Evolutionary conservation across 2,329 filamentous ascomycete genomes (phyloP).

Genomic region (Byssothecium circinans): DNA sequence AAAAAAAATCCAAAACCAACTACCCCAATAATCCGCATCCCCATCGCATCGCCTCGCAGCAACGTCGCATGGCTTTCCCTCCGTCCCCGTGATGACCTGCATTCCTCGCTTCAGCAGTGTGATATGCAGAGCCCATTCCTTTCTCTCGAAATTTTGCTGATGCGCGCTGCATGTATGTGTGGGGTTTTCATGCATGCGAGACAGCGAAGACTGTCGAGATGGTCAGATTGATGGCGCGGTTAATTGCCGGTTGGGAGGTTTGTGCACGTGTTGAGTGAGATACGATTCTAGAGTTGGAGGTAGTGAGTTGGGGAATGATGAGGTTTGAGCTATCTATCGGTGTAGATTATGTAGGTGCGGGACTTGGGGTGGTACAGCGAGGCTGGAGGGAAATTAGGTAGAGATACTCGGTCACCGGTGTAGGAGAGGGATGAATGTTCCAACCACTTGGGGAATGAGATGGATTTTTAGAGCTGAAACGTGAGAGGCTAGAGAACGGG

Average conservation of each 20-base stretch:
- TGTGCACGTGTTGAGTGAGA: not conserved
- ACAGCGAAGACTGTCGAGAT: no score
- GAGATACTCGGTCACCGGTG: no score
- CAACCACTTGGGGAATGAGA: not conserved
- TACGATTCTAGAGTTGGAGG: not conserved
- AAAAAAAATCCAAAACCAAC: no score
- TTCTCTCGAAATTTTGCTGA: not conserved
- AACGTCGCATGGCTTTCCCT: not conserved
- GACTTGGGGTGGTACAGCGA: not conserved
- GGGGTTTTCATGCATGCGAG: no score
- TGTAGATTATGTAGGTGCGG: not conserved
- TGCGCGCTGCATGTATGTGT: not conserved
- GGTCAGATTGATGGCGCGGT: no score
- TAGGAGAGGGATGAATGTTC: not conserved
- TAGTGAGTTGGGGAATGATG: no score
- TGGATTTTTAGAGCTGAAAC: not conserved
- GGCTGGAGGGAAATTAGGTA: not conserved
- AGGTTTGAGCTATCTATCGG: no score
- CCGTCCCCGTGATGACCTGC: conserved; percentile 3
- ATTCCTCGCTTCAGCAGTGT: conserved; percentile 6
- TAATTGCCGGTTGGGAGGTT: no score
- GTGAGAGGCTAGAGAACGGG: not conserved
- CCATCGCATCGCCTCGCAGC: no score
- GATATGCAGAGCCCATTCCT: no score
- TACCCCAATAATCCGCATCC: no score